Evolutionary conservation across 805 yeast species (phyloP).

Genomic region (Myxozyma melibiosi): DNA sequence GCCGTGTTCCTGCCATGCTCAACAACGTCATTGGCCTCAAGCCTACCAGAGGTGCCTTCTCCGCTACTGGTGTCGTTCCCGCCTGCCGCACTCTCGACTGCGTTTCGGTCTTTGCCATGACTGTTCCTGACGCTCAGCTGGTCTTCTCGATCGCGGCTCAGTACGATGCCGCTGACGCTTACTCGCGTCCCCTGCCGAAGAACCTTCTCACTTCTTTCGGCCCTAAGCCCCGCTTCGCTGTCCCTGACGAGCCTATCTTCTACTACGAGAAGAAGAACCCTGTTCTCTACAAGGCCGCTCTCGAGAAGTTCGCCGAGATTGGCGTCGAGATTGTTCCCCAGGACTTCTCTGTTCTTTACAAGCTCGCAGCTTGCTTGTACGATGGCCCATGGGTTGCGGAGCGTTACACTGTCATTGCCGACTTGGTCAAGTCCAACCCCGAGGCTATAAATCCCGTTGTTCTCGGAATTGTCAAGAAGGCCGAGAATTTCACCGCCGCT

Average conservation of each 20-base stretch:
- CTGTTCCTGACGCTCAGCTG: conserved; percentile 79
- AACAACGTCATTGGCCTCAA: conserved; percentile 91
- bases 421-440: conserved; percentile 71
- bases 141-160: conserved; percentile 71
- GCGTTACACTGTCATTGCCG: conserved; percentile 80
- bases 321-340: conserved; percentile 64
- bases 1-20: conserved; percentile 94
- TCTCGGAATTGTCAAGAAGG: conserved; percentile 69
- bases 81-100: conserved; percentile 95
- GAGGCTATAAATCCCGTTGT: conserved; percentile 84
- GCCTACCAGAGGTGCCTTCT: conserved; percentile 87
- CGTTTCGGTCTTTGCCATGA: conserved; percentile 80
- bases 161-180: conserved; percentile 75
- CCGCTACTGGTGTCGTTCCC: conserved; percentile 92
- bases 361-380: conserved; percentile 82
- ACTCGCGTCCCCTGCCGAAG: conserved; percentile 73
- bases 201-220: conserved; percentile 65
- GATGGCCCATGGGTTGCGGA: conserved; percentile 99
- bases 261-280: conserved; percentile 81
- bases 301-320: conserved; percentile 52
- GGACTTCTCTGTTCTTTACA: conserved; percentile 75
- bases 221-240: conserved; percentile 64
- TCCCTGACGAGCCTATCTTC: conserved; percentile 76
- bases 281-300: conserved; percentile 62
- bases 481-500: conserved; percentile 76